A percentile compares a stretch with the other conserved stretches of the same genome.
Evolutionary conservation across 805 yeast genomes (phyloP).

Genomic region (Lachancea meyersii): DNA sequence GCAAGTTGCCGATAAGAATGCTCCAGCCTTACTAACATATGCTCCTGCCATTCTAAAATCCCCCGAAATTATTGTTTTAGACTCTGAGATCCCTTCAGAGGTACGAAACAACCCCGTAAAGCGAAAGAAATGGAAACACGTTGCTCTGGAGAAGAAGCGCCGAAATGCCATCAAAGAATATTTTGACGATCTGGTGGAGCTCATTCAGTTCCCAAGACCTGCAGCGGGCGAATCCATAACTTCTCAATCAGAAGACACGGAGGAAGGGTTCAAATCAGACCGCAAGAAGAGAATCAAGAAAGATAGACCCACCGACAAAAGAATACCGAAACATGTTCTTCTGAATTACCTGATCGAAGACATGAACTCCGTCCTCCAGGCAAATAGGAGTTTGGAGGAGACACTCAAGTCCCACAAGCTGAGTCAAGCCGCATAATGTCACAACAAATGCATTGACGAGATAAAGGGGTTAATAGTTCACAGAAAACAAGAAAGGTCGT

Average conservation of each 20-base stretch:
- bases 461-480: neutral
- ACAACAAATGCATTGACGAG: neutral
- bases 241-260: neutral
- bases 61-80: slow-evolving; percentile 24
- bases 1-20: neutral
- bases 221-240: slow-evolving; percentile 2
- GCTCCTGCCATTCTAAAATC: slow-evolving; percentile 10
- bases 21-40: neutral
- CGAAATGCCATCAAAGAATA: slow-evolving; percentile 27
- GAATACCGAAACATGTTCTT: slow-evolving; percentile 31
- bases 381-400: slow-evolving; percentile 25
- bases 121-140: slow-evolving; percentile 32
- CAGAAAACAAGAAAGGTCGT: neutral
- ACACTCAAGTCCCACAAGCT: neutral
- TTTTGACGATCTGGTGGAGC: slow-evolving; percentile 24
- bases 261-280: neutral
- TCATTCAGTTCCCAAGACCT: slow-evolving; percentile 19
- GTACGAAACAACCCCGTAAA: slow-evolving; percentile 16
- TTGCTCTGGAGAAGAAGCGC: slow-evolving; percentile 28
- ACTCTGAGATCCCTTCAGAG: slow-evolving; percentile 20
- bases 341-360: slow-evolving; percentile 29
- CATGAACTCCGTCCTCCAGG: slow-evolving; percentile 21
- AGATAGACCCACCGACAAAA: slow-evolving; percentile 15
- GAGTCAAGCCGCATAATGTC: neutral
- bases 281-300: slow-evolving; percentile 5